Evolutionary conservation across 2,329 filamentous ascomycete genomes (phyloP), one percentile per base, ranked within the genome.

Genomic region (Didymella arachidicola): DNA sequence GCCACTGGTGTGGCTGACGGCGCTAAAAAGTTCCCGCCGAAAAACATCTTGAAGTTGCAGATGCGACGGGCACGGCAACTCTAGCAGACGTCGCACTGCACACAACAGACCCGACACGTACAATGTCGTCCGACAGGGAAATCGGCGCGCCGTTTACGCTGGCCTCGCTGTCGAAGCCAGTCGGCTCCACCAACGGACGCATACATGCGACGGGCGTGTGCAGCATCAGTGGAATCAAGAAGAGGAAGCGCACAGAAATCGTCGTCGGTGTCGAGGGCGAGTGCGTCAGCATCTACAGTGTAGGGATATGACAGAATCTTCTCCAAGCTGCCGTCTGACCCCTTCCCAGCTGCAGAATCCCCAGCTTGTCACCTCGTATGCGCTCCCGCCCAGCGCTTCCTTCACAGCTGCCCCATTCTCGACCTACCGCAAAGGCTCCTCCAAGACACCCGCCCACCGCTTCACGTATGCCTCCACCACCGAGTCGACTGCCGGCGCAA

Each of bases 161-260:
- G 59, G 78, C 79, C 12, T 73, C 78, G 19, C 71, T 83, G 49
- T 76, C 80, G 25, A 77, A 74, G 59, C 79, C 81, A 2, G 72
- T 81, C 26, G 72, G 78, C 57, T 65, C 72, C 3, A 68, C 71
- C 30, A 68, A 76, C 54, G 80, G 80, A 43, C 76, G 71, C 45
- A 75, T 76, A 5, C 74, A 78, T 50, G 78, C 78, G 22, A 72
- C 79, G 36, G 69, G 77, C n/a, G 84, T 87, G 43, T 82, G 81
- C 73, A 82, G 83, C 64, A 73, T 87, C 53, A 79, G 79, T 57
- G 81, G 82, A 51, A 79, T 82, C 41, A 84, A 81, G 74, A 87
- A 86, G 76, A 82, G 84, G 71, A 87, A 88, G 77, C 79, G 86
- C 71, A 83, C 86, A 66, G 86, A 89, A 69, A 79, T 88, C 50